Evolutionary conservation across 805 yeast genomes (phyloP), one percentile per base, ranked within the genome.

Genomic region (Starmerella roubikii): DNA sequence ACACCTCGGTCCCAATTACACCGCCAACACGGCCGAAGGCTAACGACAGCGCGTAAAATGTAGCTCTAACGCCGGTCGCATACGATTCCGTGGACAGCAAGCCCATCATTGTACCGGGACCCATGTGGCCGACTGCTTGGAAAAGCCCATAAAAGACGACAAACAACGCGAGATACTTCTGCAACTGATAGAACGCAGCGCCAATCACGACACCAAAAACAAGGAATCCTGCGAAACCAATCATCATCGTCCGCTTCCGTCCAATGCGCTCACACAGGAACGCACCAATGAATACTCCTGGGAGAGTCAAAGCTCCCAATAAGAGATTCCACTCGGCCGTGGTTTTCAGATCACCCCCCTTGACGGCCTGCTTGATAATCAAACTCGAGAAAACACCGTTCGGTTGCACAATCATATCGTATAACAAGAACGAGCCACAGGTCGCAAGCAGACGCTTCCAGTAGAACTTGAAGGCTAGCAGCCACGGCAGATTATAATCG

Each of bases 21-120:
- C 88, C 91, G 40, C 91, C 93, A 20, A 76, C 79, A 55, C 80
- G 79, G 37, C 91, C 91, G 34, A 78, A 62, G 3, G 86, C 88
- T 28, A 86, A 85, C 32, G 80, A 68, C 19, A 79, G 50, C 32
- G 88, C 88, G 51, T 79, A 80, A 35, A 71, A 64, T 0, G 84
- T 75, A 21, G 86, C 88, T 57, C 91, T 67, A 31, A 80, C 72
- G 13, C 83, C 80, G 8, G 86, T 77, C 15, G 91, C 85, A 50
- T 67, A 80, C 6, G 73, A 66, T 55, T 80, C 88, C 17, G 81
- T 69, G 4, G 77, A 65, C 1, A 66, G 59, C 40, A 80, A 64
- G 10, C 88, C 88, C 65, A 79, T 62, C 67, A 71, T 71, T 53
- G 78, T 69, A 45, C 91, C 88, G 3, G 91, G 91, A 1, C 91